Evolutionary conservation across 805 yeast species (phyloP), one percentile per base, ranked within the genome.

Genomic region (Candida caryicola): DNA sequence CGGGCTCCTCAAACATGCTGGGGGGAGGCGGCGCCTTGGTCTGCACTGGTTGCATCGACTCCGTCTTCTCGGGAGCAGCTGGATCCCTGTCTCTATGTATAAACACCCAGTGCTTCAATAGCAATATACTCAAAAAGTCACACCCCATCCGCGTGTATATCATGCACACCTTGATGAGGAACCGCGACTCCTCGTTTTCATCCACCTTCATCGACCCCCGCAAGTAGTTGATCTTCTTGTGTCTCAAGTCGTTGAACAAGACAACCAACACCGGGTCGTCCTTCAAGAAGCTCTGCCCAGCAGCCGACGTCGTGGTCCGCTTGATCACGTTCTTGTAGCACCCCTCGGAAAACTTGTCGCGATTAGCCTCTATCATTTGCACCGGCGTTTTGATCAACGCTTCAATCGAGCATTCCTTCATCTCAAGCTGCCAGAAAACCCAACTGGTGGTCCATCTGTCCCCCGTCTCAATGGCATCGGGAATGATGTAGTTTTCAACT

Each of bases 71-170:
- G n/a, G n/a, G n/a, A n/a, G n/a, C n/a, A n/a, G n/a, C n/a, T n/a
- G n/a, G n/a, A n/a, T n/a, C n/a, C n/a, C n/a, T n/a, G n/a, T n/a
- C n/a, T 32, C 37, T 25, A 28, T 34, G 37, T 7, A 48, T 39
- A 52, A 88, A 89, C 21, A 63, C 62, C 96, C 96, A 90, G 43
- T 76, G 77, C 33, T 67, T 69, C 1, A 83, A 66, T 32, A 89
- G 57, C 36, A 78, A 72, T 17, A 85, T 54, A 0, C 89, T 80
- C 29, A 91, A 58, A 43, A 80, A 76, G 51, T 90, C 95, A 62
- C 98, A 90, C 0, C 98, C 98, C 96, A 90, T 87, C 40, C 95
- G 69, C 12, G 78, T 71, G 52, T 88, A 85, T 44, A 88, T 82
- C 26, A 73, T 65, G 5, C 85, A 72, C 5, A 82, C 82, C 45